Conservation (phyloP, 2,329 filamentous ascomycete genomes). For the Beauveria sp. region DNA sequence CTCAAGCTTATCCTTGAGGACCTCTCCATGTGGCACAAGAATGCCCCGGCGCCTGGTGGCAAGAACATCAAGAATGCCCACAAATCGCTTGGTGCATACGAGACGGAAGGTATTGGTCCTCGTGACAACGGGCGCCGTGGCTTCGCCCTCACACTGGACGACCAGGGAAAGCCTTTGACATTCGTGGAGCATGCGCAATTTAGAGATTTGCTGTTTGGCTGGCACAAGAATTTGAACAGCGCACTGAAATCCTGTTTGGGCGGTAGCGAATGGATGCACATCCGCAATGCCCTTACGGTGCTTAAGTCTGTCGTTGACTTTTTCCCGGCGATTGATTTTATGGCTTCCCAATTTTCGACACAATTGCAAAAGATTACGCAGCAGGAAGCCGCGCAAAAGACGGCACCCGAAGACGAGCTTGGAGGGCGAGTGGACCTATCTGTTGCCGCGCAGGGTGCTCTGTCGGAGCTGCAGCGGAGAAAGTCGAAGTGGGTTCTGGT, state of each 20-base stretch:
- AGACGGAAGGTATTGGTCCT: constrained; percentile 60
- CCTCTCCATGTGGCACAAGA: constrained; percentile 74
- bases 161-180: constrained; percentile 55
- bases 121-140: constrained; percentile 57
- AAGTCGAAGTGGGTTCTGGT: constrained; percentile 66
- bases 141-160: constrained; percentile 67
- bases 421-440: constrained; percentile 65
- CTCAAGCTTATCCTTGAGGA: constrained; percentile 75
- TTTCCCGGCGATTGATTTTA: constrained; percentile 86
- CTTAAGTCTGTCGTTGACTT: constrained; percentile 71
- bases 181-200: constrained; percentile 83
- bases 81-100: constrained; percentile 65
- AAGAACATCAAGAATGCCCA: constrained; percentile 32
- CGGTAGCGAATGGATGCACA: constrained; percentile 91
- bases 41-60: constrained; percentile 47
- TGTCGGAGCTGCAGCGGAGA: constrained; percentile 60
- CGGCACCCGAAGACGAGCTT: constrained; percentile 39
- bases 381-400: constrained; percentile 47
- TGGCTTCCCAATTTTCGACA: constrained; percentile 60
- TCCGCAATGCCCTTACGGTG: constrained; percentile 88
- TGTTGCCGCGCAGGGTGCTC: constrained; percentile 62
- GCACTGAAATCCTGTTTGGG: constrained; percentile 77
- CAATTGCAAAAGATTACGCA: constrained; percentile 60
- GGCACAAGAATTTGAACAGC: constrained; percentile 75
- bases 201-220: constrained; percentile 76